Base-by-base conservation (phyloP, 805 yeast species). In the Candida stauntonica region DNA sequence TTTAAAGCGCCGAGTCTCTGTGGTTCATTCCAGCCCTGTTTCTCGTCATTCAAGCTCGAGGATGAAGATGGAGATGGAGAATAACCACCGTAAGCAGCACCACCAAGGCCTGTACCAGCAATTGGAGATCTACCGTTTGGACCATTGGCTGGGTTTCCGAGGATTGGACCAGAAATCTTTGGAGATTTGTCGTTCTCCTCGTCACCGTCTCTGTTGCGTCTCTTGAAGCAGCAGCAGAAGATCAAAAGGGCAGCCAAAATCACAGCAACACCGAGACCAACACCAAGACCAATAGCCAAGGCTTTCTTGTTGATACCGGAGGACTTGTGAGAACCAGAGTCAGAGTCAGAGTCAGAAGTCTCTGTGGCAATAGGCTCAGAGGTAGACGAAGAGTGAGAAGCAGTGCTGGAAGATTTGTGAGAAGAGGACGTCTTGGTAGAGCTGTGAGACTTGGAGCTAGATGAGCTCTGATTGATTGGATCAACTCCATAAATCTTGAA, bases 231-330 rank as follows among this genome's bases (percentile, higher is more conserved):
- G 49, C 73, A 67, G 45, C 81, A 63, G 5, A 86, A 35, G 3
- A 28, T 28, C 11, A 80, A 23, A 1, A 73, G 35, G 0, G 66
- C 67, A 0, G 76, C 70, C 7, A 79, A 50, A 0, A 84, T 50
- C 2, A 72, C 71, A 3, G 76, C 62, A 0, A 73, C 55, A 1
- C 96, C 95, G 33, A 93, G 71, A 2, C 82, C 86, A n/a, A 85
- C 89, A 39, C 96, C 97, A 43, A 89, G 72, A 1, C 89, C 95
- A 55, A 91, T 84, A 0, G 95, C 96, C n/a, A 86, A 66, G 3
- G 75, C 73, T 47, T 74, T 81, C 36, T 66, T 68, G 31, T 61
- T 62, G 26, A 57, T 37, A 38, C 44, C 35, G 35, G 49, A 36
- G 5, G 37, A 26, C 36, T 44, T 40, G 20, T 23, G 35, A 13